Percentiles rank a stretch among this genome's conserved stretches.
phyloP scores from a whole-genome alignment of 202 grass and related monocot genomes.

The Alloteropsis angusta region DNA sequence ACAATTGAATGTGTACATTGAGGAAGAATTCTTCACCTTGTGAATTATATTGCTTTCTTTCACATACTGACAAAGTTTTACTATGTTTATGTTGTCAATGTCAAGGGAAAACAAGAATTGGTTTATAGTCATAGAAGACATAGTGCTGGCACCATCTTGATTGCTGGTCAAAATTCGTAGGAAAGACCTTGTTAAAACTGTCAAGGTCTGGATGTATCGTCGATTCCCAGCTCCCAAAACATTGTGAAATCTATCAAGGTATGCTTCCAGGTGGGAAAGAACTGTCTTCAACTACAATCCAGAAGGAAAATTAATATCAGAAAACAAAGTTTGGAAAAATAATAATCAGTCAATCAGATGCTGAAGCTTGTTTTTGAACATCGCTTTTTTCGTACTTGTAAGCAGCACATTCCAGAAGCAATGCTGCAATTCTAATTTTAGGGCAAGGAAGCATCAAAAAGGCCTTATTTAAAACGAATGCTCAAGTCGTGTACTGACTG shows the following conservation, averaged over 20 bases:
- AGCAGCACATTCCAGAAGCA: not conserved
- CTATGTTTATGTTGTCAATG: slow-evolving; percentile 94
- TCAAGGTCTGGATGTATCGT: slow-evolving; percentile 83
- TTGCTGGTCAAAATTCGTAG: slow-evolving; percentile 36
- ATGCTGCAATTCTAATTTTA: slow-evolving; percentile 2
- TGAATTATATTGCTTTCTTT: slow-evolving; percentile 96
- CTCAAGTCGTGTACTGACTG: not conserved
- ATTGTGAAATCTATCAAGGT: slow-evolving; percentile 68
- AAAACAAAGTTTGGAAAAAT: not conserved
- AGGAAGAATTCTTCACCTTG: slow-evolving; percentile 50
- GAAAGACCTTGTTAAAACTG: slow-evolving; percentile 62
- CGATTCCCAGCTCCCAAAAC: slow-evolving; percentile 77
- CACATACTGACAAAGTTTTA: slow-evolving; percentile 83
- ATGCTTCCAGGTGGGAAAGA: slow-evolving; percentile 55
- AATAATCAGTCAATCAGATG: not conserved
- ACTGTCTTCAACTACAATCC: slow-evolving; percentile 61
- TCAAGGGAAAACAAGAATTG: slow-evolving; percentile 90
- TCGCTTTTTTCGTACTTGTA: not conserved
- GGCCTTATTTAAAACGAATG: not conserved
- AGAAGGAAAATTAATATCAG: slow-evolving; percentile 30
- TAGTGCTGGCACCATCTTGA: slow-evolving; percentile 28
- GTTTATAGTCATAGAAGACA: slow-evolving; percentile 78
- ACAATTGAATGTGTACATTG: not conserved
- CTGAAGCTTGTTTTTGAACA: not conserved
- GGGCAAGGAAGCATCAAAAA: not conserved